phyloP scores from a whole-genome alignment of 1,284 basidiomycete genomes.

The Boletus smithii region DNA sequence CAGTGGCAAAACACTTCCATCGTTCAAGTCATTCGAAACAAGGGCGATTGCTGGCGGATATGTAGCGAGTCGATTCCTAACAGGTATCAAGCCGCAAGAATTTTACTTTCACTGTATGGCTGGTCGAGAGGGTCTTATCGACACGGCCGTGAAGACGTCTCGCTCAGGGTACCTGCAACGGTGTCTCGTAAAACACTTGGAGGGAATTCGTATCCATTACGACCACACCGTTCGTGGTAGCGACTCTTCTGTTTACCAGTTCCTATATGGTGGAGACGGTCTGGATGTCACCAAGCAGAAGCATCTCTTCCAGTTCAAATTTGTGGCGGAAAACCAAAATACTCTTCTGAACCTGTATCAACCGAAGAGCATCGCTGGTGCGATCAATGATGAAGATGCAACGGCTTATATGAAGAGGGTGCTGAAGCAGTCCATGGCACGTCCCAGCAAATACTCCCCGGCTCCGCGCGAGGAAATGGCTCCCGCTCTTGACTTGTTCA shows the following conservation, averaged over 20 bases:
- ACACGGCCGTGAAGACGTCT: conserved; percentile 98
- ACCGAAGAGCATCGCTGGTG: conserved; percentile 57
- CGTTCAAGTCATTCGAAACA: conserved; percentile 97
- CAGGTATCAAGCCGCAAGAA: conserved; percentile 97
- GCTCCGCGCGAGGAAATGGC: conserved; percentile 55
- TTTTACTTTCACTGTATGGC: conserved; percentile 99
- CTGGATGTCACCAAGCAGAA: conserved; percentile 96
- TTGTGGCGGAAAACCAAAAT: conserved; percentile 84
- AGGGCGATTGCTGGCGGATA: conserved; percentile 98
- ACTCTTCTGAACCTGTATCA: conserved; percentile 77
- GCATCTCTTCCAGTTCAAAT: conserved; percentile 90
- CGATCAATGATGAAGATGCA: conserved; percentile 71
- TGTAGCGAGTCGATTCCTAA: conserved; percentile 98
- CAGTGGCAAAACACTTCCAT: conserved; percentile 96
- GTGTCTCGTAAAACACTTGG: conserved; percentile 97
- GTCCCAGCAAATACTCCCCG: conserved; percentile 44
- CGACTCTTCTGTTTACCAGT: conserved; percentile 93
- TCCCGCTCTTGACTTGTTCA: conserved; percentile 77
- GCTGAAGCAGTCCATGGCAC: conserved; percentile 63
- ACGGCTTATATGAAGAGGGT: conserved; percentile 85
- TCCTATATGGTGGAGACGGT: conserved; percentile 95
- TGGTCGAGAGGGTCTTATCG: conserved; percentile 97
- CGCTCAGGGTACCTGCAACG: conserved; percentile 98
- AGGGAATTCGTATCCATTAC: conserved; percentile 95
- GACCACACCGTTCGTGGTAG: conserved; percentile 97